A percentile compares a stretch with the other conserved stretches of the same genome.
Conservation (phyloP, 225 moss, liverwort and hornwort species). For the Marchantia polymorpha region DNA sequence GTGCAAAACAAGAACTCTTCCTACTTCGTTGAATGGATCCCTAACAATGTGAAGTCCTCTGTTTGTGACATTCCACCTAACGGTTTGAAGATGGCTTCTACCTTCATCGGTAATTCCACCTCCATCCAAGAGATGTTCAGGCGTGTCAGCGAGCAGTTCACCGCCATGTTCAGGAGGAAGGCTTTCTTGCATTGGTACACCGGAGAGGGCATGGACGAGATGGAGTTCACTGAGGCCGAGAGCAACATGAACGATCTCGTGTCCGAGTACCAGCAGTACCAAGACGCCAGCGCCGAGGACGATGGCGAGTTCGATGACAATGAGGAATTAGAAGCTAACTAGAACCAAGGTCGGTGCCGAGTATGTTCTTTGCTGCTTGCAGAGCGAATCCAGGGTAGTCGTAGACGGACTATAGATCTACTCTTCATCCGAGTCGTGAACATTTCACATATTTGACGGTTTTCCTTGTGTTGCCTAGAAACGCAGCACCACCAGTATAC, state of each 20-base stretch:
- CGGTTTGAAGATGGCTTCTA: constrained; percentile 47
- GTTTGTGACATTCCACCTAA: constrained; percentile 47
- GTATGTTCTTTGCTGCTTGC: background rate
- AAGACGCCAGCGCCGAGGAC: constrained; percentile 47
- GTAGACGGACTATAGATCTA: constrained; percentile 14
- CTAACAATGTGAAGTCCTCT: constrained; percentile 47
- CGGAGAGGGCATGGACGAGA: constrained; percentile 50
- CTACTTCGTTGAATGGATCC: constrained; percentile 50
- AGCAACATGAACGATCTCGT: constrained; percentile 51
- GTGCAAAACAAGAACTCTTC: constrained; percentile 53
- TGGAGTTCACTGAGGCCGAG: constrained; percentile 51
- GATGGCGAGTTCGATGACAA: constrained; percentile 46
- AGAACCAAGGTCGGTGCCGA: constrained; percentile 14
- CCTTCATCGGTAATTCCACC: constrained; percentile 49
- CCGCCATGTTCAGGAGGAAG: constrained; percentile 52
- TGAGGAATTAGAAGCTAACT: constrained; percentile 35
- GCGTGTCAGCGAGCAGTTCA: constrained; percentile 50
- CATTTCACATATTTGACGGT: constrained; percentile 14
- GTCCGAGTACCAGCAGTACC: constrained; percentile 52
- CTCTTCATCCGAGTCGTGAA: constrained; percentile 16
- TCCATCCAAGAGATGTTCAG: constrained; percentile 55
- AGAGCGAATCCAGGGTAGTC: constrained; percentile 4
- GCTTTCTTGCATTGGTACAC: constrained; percentile 55
- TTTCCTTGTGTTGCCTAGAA: constrained; percentile 21
- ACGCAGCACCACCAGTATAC: constrained; percentile 6